Evolutionary conservation across 2,329 filamentous ascomycete genomes (phyloP), one percentile per base, ranked within the genome.

Genomic region (Colletotrichum sp.): DNA sequence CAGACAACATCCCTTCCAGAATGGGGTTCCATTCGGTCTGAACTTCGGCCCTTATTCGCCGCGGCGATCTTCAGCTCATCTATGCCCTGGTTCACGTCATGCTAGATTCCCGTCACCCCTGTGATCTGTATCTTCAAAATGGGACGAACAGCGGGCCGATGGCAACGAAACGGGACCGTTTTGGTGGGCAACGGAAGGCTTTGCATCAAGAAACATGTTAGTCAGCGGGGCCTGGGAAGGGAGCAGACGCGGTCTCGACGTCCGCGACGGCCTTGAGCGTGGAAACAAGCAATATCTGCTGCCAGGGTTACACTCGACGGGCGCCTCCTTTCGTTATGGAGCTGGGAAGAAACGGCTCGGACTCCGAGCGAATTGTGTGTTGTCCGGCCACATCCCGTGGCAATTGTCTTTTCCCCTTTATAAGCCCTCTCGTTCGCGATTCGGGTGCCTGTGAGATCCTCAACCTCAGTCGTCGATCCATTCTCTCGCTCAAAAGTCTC

Each of bases 61-160:
- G 55, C 24, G 12, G 34, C 62, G 29, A 63, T 58, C 65, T 72
- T 62, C 65, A 33, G 51, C 58, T 64, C 57, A 43, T 64, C 33
- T 72, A 55, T 13, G 33, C 70, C 70, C 70, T 63, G 66, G 47
- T 59, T 59, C 36, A 36, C 36, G 34, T 51, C 59, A 72, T 63
- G 70, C 66, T 51, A 31, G 66, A 69, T 72, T 51, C 29, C 66
- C 51, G 70, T 29, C 57, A 64, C 62, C 70, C 66, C 59, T 65
- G 70, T 51, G 33, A 62, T 68, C 59, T 58, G 21, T 38, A 36
- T 43, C 57, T 59, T 58, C 58, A 29, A 8, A 33, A 64, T 69
- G 70, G 59, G 59, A 69, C 24, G 70, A 72, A 72, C 66, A 61
- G 70, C 66, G 58, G 47, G 31, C 31, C 34, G 54, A 58, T 59